These are phyloP conservation scores for Arabis alpina DNA, from an alignment of 345 rosid species.

Conservation along the genomic window DNA sequence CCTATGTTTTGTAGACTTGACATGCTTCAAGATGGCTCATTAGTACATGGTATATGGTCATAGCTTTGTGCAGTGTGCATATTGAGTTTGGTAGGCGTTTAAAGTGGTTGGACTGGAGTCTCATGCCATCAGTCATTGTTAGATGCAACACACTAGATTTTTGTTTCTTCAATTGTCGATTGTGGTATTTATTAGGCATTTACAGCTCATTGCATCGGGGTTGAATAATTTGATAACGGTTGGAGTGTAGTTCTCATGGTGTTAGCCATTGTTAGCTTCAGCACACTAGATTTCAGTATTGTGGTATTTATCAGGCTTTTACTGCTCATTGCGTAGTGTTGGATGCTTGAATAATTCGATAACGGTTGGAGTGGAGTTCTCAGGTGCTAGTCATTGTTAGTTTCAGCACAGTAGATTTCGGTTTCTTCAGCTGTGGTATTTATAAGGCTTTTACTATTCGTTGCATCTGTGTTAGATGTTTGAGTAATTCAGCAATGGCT, in stretches of 20 bases:
- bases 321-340: neutral
- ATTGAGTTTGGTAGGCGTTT: neutral
- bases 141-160: neutral
- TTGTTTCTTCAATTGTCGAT: neutral
- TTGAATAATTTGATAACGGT: neutral
- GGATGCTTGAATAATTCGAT: neutral
- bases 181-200: neutral
- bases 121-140: conserved; percentile 6
- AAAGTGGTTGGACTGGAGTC: neutral
- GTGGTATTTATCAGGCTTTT: neutral
- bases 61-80: conserved; percentile 5
- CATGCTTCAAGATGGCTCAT: neutral
- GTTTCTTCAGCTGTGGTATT: neutral
- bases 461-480: conserved; percentile 16
- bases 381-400: neutral
- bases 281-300: neutral
- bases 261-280: neutral
- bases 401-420: neutral
- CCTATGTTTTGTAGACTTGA: neutral
- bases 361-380: neutral
- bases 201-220: neutral
- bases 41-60: neutral
- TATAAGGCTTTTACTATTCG: conserved; percentile 9
- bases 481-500: neutral
- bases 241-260: neutral